phyloP scores from a whole-genome alignment of 148 eudicot genomes.

The Cornus suecica region DNA sequence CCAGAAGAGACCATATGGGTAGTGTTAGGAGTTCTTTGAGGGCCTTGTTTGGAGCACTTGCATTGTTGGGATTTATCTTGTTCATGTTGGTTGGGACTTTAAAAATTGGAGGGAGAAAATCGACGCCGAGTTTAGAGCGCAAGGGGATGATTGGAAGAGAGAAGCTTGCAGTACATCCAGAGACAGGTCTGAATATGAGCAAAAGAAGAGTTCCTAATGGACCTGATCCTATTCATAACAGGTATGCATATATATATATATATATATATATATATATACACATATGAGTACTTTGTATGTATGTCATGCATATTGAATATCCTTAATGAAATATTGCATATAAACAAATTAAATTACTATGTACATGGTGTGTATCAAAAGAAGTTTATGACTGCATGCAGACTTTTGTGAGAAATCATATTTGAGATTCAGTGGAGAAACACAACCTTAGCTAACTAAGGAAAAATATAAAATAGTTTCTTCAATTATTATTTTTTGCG shows the following conservation, averaged over 20 bases:
- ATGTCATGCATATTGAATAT: neutral
- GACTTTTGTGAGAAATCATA: no score
- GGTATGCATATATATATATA: slow-evolving; percentile 27
- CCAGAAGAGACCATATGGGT: slow-evolving; percentile 10
- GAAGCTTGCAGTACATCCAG: slow-evolving; percentile 17
- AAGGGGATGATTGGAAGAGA: slow-evolving; percentile 9
- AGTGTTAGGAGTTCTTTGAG: slow-evolving; percentile 13
- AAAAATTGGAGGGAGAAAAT: slow-evolving; percentile 21
- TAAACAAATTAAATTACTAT: neutral
- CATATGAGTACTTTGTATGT: no score
- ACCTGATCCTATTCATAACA: slow-evolving; percentile 87
- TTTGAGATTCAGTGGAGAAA: no score
- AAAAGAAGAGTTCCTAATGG: slow-evolving; percentile 74
- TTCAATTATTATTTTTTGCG: no score
- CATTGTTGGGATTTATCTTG: slow-evolving; percentile 27
- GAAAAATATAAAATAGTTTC: no score
- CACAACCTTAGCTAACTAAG: no score
- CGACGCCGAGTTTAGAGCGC: neutral
- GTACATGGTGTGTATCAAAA: no score
- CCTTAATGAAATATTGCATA: neutral
- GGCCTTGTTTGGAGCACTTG: slow-evolving; percentile 22
- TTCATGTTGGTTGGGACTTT: slow-evolving; percentile 26
- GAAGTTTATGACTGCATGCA: no score
- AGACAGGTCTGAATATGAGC: slow-evolving; percentile 42
- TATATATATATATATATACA: neutral